Evolutionary conservation across 1,139 yeast genomes (phyloP), one percentile per base, ranked within the genome.

Genomic region (Kodamaea ohmeri): DNA sequence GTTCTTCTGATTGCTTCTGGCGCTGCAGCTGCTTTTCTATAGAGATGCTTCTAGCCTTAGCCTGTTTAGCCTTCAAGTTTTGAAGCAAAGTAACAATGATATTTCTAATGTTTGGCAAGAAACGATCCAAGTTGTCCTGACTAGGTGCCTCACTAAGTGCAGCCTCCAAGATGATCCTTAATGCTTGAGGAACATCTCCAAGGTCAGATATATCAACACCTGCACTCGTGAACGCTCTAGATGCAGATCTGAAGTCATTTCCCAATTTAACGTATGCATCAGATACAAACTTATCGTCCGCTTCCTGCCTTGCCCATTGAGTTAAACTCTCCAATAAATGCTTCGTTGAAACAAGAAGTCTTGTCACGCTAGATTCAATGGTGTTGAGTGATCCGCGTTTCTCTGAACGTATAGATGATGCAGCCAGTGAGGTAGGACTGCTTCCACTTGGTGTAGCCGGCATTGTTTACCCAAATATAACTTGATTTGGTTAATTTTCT

Each of bases 231-330:
- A 86, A 85, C 2, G 88, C 83, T 45, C 88, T 74, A 14, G 92
- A 80, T 0, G 95, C 89, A 2, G 87, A 78, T 50, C 94, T 81
- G 65, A 89, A 94, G 60, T 92, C 97, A 56, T 92, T 92, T 0
- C 98, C 98, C 26, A 94, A 71, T 48, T 80, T 83, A 11, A 94
- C 98, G 57, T 89, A 94, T 4, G 92, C 86, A 56, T 89, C 90
- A 3, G 96, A 87, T 2, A 94, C 97, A 48, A 78, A 88, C 42
- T 79, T 79, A 40, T 90, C 97, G 26, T 83, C 76, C 3, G 88
- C 90, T 25, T 76, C 76, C 20, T 77, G 79, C 43, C 80, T 74
- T 1, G 98, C 92, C 99, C 99, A 94, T 46, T 80, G 89, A 0
- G 95, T 88, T 39, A 94, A 66, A 25, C 89, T 77, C 51, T 87